Evolutionary conservation across 192 early-diverging fungal genomes (phyloP), one percentile per base, ranked within the genome.

Genomic region (Coemansia erecta): DNA sequence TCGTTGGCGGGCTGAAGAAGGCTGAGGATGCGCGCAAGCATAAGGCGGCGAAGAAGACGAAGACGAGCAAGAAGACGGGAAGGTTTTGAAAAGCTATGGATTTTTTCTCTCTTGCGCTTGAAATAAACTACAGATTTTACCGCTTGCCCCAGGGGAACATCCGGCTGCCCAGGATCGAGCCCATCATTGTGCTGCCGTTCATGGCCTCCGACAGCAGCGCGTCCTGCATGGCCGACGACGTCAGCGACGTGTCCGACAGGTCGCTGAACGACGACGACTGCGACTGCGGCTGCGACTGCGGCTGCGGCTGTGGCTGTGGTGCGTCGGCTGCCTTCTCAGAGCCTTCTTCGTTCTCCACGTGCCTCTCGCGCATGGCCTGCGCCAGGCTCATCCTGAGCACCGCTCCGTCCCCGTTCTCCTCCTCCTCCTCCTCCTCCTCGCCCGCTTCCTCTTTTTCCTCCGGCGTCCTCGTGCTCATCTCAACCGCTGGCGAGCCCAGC

Each of bases 201-300:
- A 78, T 68, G 11, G 69, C 69, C 21, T 78, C 75, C 0, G 75
- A 59, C 8, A 78, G 56, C 22, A 78, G 52, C 18, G 75, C 75
- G 46, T 78, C 75, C 49, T 78, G 75, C 75, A 78, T 72, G 0
- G 75, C 75, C n/a, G 75, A 78, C 37, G 72, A 69, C 2, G 69
- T 78, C 56, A 78, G 21, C 18, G 75, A 78, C 47, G 59, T 72
- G 53, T 51, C 61, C 1, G 75, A 78, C 55, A 78, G 31, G 44
- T 78, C 70, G 45, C 75, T 78, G 28, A 78, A 78, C 22, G 75
- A 78, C 39, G 65, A 64, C 15, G 69, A 72, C 42, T 49, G 15
- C 41, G 72, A 57, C 37, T n/a, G n/a, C n/a, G n/a, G n/a, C n/a
- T 21, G 39, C 9, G 39, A 44, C 0, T 35, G 24, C 37, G 12